Conservation (phyloP, 202 grass and related monocot genomes). For the Zoysia matrella region DNA sequence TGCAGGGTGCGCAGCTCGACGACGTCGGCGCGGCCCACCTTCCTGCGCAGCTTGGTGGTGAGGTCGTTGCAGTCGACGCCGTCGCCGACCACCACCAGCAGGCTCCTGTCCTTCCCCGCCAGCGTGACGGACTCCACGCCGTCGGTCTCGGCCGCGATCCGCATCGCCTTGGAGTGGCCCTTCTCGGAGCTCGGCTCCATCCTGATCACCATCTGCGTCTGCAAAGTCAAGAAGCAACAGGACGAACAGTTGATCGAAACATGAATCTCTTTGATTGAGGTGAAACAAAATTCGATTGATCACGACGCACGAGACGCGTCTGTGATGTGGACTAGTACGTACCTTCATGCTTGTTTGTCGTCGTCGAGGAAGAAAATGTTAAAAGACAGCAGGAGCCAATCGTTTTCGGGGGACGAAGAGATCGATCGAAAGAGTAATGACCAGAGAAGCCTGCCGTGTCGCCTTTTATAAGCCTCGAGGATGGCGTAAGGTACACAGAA, state of each 20-base stretch:
- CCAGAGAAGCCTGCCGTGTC: not conserved
- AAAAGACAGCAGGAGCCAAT: not conserved
- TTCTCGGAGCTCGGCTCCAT: slow-evolving; percentile 49
- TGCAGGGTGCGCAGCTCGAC: slow-evolving; percentile 51
- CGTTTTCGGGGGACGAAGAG: not conserved
- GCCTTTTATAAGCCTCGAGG: not conserved
- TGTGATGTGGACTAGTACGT: not conserved
- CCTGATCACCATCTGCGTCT: slow-evolving; percentile 66
- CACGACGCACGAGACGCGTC: not conserved
- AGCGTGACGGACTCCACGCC: slow-evolving; percentile 67
- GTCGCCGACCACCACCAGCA: slow-evolving; percentile 53
- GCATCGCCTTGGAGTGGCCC: slow-evolving; percentile 64
- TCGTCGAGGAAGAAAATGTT: not conserved
- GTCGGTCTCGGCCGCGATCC: slow-evolving; percentile 43
- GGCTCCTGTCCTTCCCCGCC: slow-evolving; percentile 42
- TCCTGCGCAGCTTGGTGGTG: slow-evolving; percentile 52
- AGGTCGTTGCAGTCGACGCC: slow-evolving; percentile 63
- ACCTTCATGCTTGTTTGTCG: not conserved
- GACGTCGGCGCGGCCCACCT: slow-evolving; percentile 51
- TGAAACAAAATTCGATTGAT: not conserved
- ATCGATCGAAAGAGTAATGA: not conserved
- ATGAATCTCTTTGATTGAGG: not conserved
- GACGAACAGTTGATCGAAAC: not conserved
- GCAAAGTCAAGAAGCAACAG: not conserved
- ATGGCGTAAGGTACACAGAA: not conserved